Conservation (phyloP, 2,329 filamentous ascomycete species). For the Monilinia aucupariae region DNA sequence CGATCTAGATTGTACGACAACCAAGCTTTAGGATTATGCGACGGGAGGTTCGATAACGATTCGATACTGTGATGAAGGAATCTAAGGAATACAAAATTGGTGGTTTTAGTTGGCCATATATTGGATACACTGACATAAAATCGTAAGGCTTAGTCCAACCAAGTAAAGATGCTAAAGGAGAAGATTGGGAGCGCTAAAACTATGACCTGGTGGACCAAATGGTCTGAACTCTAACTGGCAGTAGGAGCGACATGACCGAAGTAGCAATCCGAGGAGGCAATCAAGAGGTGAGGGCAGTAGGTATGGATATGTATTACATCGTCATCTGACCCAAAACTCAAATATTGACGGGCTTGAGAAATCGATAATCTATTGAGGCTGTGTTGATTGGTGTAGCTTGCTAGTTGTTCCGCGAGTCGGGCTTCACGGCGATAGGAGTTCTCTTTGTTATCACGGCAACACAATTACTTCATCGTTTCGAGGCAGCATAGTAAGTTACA, state of each 20-base stretch:
- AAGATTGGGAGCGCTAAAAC: neutral
- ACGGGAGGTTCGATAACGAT: neutral
- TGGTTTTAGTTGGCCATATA: neutral
- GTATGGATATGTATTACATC: neutral
- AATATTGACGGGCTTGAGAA: neutral
- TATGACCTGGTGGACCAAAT: neutral
- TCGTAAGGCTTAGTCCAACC: neutral
- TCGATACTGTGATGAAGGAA: neutral
- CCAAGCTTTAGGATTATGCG: conserved; percentile 3
- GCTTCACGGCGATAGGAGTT: neutral
- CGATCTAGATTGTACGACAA: neutral
- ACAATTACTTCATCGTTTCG: neutral
- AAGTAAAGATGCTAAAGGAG: neutral
- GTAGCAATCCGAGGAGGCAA: neutral
- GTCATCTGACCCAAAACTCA: neutral
- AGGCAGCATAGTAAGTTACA: too few species aligned
- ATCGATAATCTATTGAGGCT: neutral
- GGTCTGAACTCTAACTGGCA: neutral
- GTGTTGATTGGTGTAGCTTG: neutral
- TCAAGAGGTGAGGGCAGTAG: neutral
- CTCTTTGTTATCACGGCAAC: neutral
- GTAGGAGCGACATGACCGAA: neutral
- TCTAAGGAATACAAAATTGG: neutral
- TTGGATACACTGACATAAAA: neutral
- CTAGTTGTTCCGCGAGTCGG: neutral